Evolutionary conservation across 1,284 basidiomycete species (phyloP).

Genomic region (Meripilus lineatus): DNA sequence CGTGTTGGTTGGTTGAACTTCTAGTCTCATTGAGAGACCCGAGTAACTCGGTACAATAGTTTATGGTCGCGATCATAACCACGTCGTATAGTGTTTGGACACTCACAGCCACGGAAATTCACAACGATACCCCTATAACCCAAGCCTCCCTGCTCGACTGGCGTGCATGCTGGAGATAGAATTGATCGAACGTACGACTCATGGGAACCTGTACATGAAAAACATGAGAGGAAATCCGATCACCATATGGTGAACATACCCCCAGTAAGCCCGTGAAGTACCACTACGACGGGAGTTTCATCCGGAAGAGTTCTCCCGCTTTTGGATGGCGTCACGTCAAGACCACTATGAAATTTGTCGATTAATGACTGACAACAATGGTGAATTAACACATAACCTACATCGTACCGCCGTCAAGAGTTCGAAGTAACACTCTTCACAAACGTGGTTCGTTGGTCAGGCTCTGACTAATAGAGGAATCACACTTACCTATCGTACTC

Average conservation of each 20-base stretch:
- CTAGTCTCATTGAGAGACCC: no score
- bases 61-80: no score
- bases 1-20: no score
- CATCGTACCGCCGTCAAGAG: slow-evolving; percentile 72
- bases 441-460: neutral
- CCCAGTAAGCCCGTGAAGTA: slow-evolving; percentile 85
- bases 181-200: slow-evolving; percentile 87
- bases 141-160: slow-evolving; percentile 71
- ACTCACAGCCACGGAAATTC: slow-evolving; percentile 88
- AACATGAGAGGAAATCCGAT: slow-evolving; percentile 7
- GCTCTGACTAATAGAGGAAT: neutral
- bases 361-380: slow-evolving; percentile 6
- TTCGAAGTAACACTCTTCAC: slow-evolving; percentile 49
- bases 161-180: slow-evolving; percentile 64
- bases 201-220: slow-evolving; percentile 58
- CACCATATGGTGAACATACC: slow-evolving; percentile 37
- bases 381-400: slow-evolving; percentile 29
- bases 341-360: slow-evolving; percentile 41
- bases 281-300: slow-evolving; percentile 77
- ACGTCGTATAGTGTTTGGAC: no score
- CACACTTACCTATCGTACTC: slow-evolving; percentile 59
- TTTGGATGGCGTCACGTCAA: slow-evolving; percentile 64
- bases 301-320: slow-evolving; percentile 48
- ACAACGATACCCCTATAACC: slow-evolving; percentile 87
- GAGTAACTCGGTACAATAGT: no score